phyloP scores from a whole-genome alignment of 2,329 filamentous ascomycete genomes.

The Simplicillium sp. region DNA sequence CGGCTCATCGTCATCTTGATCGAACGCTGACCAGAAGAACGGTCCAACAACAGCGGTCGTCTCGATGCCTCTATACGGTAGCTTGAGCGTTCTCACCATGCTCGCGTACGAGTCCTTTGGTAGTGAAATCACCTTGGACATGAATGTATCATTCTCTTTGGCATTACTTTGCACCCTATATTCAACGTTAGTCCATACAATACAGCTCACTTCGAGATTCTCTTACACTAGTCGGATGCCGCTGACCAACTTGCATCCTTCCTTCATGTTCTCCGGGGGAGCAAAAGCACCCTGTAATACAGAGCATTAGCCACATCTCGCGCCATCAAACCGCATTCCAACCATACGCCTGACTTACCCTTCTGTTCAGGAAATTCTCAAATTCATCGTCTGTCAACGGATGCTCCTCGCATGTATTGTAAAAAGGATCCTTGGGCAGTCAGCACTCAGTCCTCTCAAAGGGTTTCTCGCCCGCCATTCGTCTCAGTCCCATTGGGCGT shows the following conservation, averaged over 20 bases:
- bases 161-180: constrained; percentile 46
- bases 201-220: not conserved
- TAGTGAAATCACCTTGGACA: constrained; percentile 43
- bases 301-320: not conserved
- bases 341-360: constrained; percentile 25
- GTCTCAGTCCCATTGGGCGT: constrained; percentile 2
- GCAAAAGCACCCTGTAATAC: constrained; percentile 41
- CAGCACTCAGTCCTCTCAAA: not conserved
- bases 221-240: constrained; percentile 47
- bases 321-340: not conserved
- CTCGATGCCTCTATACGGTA: constrained; percentile 50
- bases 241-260: constrained; percentile 34
- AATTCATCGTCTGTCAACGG: constrained; percentile 44
- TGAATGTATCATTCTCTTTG: constrained; percentile 47
- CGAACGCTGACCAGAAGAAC: constrained; percentile 51
- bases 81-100: constrained; percentile 44
- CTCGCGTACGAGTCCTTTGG: constrained; percentile 37
- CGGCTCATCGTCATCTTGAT: constrained; percentile 46
- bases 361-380: constrained; percentile 42
- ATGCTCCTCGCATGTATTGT: constrained; percentile 42
- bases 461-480: no score
- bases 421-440: constrained; percentile 32
- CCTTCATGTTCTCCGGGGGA: constrained; percentile 29
- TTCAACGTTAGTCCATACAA: constrained; percentile 1
- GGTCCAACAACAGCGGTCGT: constrained; percentile 49